Conservation (phyloP, 495 filamentous ascomycete species). For the Neurospora pannonica region DNA sequence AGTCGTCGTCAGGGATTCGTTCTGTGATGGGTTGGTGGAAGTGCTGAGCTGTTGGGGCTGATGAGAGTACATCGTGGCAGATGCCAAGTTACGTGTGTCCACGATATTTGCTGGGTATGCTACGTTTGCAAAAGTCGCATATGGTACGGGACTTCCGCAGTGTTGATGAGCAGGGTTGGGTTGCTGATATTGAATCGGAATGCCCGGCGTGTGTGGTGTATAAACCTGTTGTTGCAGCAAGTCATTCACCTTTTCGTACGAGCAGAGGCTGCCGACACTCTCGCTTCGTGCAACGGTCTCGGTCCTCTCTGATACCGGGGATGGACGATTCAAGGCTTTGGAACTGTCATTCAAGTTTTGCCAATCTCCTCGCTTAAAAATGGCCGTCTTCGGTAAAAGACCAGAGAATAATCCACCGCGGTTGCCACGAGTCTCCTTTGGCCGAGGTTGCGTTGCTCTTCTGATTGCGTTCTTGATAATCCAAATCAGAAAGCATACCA, state of each 20-base stretch:
- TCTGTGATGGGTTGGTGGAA: background rate
- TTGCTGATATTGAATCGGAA: background rate
- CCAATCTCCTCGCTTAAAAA: constrained; percentile 11
- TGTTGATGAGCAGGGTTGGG: background rate
- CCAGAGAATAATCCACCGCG: background rate
- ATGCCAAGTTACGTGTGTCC: background rate
- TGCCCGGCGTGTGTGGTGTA: background rate
- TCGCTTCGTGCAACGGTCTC: background rate
- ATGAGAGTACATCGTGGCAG: background rate
- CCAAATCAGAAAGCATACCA: constrained; percentile 32
- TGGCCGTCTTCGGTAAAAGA: constrained; percentile 2
- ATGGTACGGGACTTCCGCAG: background rate
- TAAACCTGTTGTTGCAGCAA: background rate
- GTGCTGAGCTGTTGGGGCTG: background rate
- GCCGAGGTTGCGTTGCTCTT: constrained; percentile 7
- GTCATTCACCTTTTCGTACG: background rate
- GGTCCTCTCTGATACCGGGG: background rate
- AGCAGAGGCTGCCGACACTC: background rate
- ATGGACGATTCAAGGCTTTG: background rate
- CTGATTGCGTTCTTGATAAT: constrained; percentile 28
- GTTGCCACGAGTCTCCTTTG: constrained; percentile 8
- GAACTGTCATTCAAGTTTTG: constrained; percentile 10
- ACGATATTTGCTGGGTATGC: background rate
- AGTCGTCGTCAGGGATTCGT: background rate
- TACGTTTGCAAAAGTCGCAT: background rate